These are phyloP conservation scores for Chlorella sp. DNA, from an alignment of 139 green algal genomes.

Conservation along the genomic window DNA sequence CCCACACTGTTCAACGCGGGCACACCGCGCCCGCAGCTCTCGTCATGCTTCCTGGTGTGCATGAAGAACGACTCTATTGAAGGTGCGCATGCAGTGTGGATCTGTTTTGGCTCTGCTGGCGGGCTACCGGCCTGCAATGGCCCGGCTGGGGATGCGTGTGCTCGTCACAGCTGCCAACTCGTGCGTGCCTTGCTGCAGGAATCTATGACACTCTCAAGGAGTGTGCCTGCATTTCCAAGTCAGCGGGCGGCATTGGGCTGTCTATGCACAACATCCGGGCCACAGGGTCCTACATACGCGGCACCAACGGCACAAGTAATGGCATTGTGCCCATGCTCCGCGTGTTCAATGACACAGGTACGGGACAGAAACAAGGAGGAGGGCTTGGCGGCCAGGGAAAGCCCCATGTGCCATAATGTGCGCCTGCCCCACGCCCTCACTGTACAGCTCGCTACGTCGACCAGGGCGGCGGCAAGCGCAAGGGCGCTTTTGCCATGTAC, in stretches of 20 bases:
- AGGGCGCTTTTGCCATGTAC: slow-evolving; percentile 98
- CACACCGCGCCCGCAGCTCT: slow-evolving; percentile 93
- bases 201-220: slow-evolving; percentile 99
- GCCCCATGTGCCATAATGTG: too few species aligned
- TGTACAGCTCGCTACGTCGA: slow-evolving; percentile 82
- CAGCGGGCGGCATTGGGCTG: slow-evolving; percentile 95
- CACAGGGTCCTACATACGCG: slow-evolving; percentile 95
- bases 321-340: slow-evolving; percentile 99
- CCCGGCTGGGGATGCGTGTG: neutral
- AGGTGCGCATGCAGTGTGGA: slow-evolving; percentile 30
- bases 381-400: neutral
- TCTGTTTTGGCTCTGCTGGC: too few species aligned
- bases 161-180: neutral
- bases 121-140: too few species aligned
- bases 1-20: slow-evolving; percentile 99
- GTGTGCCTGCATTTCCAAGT: slow-evolving; percentile 97
- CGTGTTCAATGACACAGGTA: slow-evolving; percentile 98
- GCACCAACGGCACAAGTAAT: slow-evolving; percentile 98
- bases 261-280: slow-evolving; percentile 96
- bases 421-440: too few species aligned
- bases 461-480: slow-evolving; percentile 97
- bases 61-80: slow-evolving; percentile 98
- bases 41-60: slow-evolving; percentile 94
- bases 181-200: slow-evolving; percentile 43
- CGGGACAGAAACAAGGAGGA: too few species aligned